Percentiles rank a stretch among this genome's conserved stretches.
Evolutionary conservation across 2,329 filamentous ascomycete species (phyloP).

Genomic region (Ophiosphaerella korrae): DNA sequence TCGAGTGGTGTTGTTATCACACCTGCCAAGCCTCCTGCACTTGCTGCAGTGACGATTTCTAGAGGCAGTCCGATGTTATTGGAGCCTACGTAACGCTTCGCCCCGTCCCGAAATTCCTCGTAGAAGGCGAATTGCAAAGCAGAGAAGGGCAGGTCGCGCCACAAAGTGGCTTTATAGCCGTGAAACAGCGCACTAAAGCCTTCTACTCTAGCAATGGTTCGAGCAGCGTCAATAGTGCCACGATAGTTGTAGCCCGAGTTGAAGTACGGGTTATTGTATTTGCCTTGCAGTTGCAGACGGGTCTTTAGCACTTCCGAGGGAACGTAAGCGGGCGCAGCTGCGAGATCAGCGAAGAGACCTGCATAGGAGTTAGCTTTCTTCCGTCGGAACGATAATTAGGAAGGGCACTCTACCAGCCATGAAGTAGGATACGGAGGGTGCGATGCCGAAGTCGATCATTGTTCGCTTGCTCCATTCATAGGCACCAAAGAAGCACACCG

Average conservation of each 20-base stretch:
- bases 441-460: slow-evolving; percentile 83
- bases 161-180: slow-evolving; percentile 95
- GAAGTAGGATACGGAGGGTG: slow-evolving; percentile 84
- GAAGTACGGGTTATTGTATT: slow-evolving; percentile 94
- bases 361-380: not conserved
- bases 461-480: slow-evolving; percentile 94
- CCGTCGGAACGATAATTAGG: not conserved
- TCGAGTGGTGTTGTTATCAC: slow-evolving; percentile 95
- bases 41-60: slow-evolving; percentile 87
- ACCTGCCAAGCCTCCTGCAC: slow-evolving; percentile 89
- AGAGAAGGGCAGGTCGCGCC: slow-evolving; percentile 92
- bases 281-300: slow-evolving; percentile 91
- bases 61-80: slow-evolving; percentile 83
- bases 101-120: slow-evolving; percentile 87
- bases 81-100: slow-evolving; percentile 76
- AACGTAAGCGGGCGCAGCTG: slow-evolving; percentile 90
- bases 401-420: slow-evolving; percentile 66
- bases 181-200: slow-evolving; percentile 87
- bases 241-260: slow-evolving; percentile 95
- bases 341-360: slow-evolving; percentile 93
- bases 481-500: slow-evolving; percentile 91
- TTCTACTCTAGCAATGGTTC: slow-evolving; percentile 82
- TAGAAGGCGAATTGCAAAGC: slow-evolving; percentile 98
- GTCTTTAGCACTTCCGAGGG: slow-evolving; percentile 98
- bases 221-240: slow-evolving; percentile 79